Conservation (phyloP, 1,284 basidiomycete species). For the Ustilago bromivora region DNA sequence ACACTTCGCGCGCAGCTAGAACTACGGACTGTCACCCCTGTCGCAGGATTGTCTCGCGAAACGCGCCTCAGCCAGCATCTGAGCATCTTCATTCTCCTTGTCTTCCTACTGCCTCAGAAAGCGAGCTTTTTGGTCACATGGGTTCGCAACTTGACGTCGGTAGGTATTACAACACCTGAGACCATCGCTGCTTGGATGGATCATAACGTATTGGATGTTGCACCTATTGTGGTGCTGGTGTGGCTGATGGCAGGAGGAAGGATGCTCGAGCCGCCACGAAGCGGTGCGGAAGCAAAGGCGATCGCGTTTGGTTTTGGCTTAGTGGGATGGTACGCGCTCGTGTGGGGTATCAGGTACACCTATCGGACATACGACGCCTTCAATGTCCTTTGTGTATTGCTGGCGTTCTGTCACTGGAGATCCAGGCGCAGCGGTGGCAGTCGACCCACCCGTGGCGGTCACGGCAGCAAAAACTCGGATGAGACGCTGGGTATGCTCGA, state of each 20-base stretch:
- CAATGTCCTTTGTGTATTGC: conserved; percentile 26
- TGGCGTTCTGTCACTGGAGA: conserved; percentile 39
- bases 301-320: conserved; percentile 30
- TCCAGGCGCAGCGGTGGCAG: conserved; percentile 21
- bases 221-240: conserved; percentile 76
- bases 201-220: conserved; percentile 78
- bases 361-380: conserved; percentile 51
- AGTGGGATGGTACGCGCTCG: conserved; percentile 36
- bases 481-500: conserved; percentile 32
- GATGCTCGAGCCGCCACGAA: conserved; percentile 37
- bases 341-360: conserved; percentile 54
- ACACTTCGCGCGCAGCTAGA: conserved; percentile 60
- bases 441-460: neutral
- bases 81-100: conserved; percentile 78
- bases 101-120: conserved; percentile 84
- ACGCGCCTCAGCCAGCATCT: conserved; percentile 72
- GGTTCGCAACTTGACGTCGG: conserved; percentile 78
- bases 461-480: conserved; percentile 21
- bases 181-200: conserved; percentile 71
- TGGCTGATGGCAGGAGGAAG: conserved; percentile 53
- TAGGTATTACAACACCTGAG: conserved; percentile 66
- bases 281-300: conserved; percentile 18
- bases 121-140: conserved; percentile 87
- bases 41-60: conserved; percentile 38
- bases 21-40: conserved; percentile 8